Evolutionary conservation across 2,329 filamentous ascomycete genomes (phyloP).

Genomic region (Pseudogymnoascus sp.): DNA sequence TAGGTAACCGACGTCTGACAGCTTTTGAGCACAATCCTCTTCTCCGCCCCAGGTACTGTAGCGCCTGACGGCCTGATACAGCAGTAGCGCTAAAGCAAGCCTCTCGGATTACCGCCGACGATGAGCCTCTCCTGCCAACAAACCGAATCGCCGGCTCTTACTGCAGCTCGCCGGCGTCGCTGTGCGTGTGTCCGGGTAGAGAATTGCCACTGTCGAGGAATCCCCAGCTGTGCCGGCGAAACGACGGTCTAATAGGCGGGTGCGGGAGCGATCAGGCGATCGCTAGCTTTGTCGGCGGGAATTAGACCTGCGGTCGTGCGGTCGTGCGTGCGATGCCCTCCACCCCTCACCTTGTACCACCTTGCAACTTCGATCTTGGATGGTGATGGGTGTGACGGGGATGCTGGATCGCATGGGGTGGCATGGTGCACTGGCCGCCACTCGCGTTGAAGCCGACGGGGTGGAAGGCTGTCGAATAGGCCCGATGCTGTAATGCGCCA

Average conservation of each 20-base stretch:
- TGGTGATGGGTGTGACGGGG: neutral
- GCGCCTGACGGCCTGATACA: neutral
- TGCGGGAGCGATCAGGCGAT: slow-evolving; percentile 8
- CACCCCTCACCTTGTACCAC: neutral
- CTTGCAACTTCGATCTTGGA: neutral
- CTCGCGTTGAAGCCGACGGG: slow-evolving; percentile 2
- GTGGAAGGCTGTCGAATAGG: slow-evolving; percentile 8
- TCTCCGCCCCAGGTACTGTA: neutral
- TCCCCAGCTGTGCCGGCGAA: neutral
- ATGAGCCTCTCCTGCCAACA: neutral
- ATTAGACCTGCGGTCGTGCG: neutral
- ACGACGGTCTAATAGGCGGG: neutral
- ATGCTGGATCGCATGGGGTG: neutral
- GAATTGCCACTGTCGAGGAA: neutral
- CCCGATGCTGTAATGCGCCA: slow-evolving; percentile 3
- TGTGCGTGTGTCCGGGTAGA: neutral
- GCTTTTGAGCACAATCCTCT: neutral
- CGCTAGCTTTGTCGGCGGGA: neutral
- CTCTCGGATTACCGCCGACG: neutral
- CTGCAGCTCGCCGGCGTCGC: neutral
- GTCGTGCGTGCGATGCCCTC: neutral
- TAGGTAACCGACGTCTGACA: neutral
- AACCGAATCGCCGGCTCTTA: neutral
- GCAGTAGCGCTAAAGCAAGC: neutral
- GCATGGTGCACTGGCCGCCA: neutral